phyloP scores from a whole-genome alignment of 441 rosid species.

The Cnidoscolus chayamansa region DNA sequence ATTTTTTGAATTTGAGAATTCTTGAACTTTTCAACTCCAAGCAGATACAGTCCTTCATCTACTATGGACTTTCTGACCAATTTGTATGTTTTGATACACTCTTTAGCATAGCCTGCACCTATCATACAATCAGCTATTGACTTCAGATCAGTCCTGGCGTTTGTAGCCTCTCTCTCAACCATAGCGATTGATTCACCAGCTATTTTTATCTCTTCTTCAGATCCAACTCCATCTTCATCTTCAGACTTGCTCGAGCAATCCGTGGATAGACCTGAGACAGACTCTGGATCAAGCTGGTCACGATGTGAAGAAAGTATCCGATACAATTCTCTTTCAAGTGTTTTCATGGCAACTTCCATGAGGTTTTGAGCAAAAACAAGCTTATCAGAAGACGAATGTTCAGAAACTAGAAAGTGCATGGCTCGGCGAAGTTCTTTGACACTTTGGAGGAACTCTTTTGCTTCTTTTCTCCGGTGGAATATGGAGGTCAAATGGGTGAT shows the following conservation, averaged over 20 bases:
- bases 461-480: slow-evolving; percentile 46
- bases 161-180: slow-evolving; percentile 37
- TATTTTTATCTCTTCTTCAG: slow-evolving; percentile 33
- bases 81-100: slow-evolving; percentile 56
- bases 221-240: slow-evolving; percentile 19
- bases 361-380: slow-evolving; percentile 48
- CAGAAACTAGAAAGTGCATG: slow-evolving; percentile 49
- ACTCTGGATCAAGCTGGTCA: slow-evolving; percentile 36
- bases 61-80: slow-evolving; percentile 45
- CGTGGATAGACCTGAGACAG: slow-evolving; percentile 48
- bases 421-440: slow-evolving; percentile 46
- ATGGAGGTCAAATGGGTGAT: slow-evolving; percentile 29
- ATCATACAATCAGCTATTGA: slow-evolving; percentile 69
- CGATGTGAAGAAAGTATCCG: slow-evolving; percentile 38
- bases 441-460: slow-evolving; percentile 43
- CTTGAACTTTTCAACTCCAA: slow-evolving; percentile 43
- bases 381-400: slow-evolving; percentile 35
- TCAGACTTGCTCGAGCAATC: slow-evolving; percentile 31
- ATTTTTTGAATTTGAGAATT: slow-evolving; percentile 48
- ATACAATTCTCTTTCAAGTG: slow-evolving; percentile 57
- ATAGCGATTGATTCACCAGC: slow-evolving; percentile 36
- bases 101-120: slow-evolving; percentile 52
- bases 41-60: slow-evolving; percentile 44
- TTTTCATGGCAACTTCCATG: slow-evolving; percentile 60
- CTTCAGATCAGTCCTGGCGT: slow-evolving; percentile 44